These are phyloP conservation scores for Euphorbia pulcherrima DNA, from an alignment of 345 rosid species.

Conservation along the genomic window DNA sequence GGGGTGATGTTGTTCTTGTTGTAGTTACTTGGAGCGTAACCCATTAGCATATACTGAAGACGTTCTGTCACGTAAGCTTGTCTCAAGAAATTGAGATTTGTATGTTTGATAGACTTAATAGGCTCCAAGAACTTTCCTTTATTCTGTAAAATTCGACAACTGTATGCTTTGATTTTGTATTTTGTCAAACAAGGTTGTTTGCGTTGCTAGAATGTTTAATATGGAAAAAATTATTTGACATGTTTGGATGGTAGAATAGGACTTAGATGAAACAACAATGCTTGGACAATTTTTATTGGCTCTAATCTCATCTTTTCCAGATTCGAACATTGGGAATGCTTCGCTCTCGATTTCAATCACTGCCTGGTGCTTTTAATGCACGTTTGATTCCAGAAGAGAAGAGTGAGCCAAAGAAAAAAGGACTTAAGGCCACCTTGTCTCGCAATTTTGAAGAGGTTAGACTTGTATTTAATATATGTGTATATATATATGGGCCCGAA, in stretches of 20 bases:
- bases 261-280: neutral
- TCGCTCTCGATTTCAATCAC: slow-evolving; percentile 81
- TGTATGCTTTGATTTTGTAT: neutral
- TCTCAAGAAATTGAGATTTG: neutral
- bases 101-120: neutral
- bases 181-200: neutral
- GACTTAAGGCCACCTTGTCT: slow-evolving; percentile 62
- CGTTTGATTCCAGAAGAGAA: slow-evolving; percentile 71
- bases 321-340: slow-evolving; percentile 99
- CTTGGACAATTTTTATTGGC: neutral
- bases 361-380: slow-evolving; percentile 89
- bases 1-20: too few species aligned
- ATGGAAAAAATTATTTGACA: neutral
- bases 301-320: slow-evolving; percentile 37
- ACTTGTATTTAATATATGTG: neutral
- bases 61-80: neutral
- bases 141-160: neutral
- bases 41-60: neutral
- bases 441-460: slow-evolving; percentile 54
- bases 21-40: neutral
- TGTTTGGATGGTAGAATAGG: neutral
- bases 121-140: neutral
- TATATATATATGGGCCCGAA: neutral
- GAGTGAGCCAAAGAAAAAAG: slow-evolving; percentile 60
- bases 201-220: neutral